phyloP scores from a whole-genome alignment of 208 protist genomes.

The Crithidia acanthocephali region DNA sequence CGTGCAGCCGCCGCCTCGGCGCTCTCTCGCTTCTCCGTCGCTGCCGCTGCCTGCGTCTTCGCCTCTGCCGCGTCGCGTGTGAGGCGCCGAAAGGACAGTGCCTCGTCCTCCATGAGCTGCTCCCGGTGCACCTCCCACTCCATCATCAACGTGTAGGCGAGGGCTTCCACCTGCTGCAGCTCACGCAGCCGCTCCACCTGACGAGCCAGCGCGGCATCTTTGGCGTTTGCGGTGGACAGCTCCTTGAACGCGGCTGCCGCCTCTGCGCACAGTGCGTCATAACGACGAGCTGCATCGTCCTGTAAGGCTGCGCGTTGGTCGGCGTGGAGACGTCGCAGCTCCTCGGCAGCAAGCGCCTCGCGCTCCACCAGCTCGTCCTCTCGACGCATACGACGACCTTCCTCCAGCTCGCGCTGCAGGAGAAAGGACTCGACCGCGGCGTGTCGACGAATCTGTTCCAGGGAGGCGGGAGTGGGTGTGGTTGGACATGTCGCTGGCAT shows the following conservation, averaged over 20 bases:
- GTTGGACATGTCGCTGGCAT: no score
- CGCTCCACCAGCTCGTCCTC: conserved; percentile 51
- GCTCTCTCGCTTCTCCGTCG: conserved; percentile 3
- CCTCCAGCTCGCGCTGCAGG: conserved; percentile 31
- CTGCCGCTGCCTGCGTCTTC: background rate
- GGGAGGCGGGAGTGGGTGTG: no score
- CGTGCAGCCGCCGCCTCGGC: conserved; percentile 4
- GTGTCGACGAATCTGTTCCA: conserved; percentile 31
- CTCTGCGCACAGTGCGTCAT: conserved; percentile 6
- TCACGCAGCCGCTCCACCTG: conserved; percentile 39
- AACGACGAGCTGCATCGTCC: conserved; percentile 1
- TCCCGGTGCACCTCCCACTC: conserved; percentile 37
- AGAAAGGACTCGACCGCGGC: conserved; percentile 43
- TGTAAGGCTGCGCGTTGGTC: conserved; percentile 26
- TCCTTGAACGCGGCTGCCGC: conserved; percentile 30
- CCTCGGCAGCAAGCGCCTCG: conserved; percentile 28
- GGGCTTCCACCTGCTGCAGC: conserved; percentile 38
- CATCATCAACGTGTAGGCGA: conserved; percentile 34
- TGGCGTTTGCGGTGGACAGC: conserved; percentile 14
- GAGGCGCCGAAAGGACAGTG: conserved; percentile 5
- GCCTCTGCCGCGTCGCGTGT: conserved; percentile 12
- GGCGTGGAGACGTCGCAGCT: conserved; percentile 24
- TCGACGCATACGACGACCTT: conserved; percentile 45
- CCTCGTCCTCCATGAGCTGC: conserved; percentile 25
- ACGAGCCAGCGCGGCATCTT: conserved; percentile 29